Evolutionary conservation across 164 flowering plant genomes (phyloP).

Genomic region (Santalum album): DNA sequence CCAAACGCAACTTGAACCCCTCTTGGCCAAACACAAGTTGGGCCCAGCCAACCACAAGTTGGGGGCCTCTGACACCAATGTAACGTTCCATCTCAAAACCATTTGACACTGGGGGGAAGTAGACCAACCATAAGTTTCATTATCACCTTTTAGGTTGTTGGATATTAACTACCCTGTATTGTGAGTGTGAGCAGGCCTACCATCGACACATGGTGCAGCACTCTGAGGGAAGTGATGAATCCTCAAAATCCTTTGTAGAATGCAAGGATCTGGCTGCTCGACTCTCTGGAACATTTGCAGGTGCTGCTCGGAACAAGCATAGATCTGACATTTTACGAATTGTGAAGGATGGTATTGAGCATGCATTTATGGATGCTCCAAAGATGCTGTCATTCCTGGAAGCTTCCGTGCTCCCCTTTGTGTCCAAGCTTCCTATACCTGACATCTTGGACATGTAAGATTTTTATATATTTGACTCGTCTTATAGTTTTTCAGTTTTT

Average conservation of each 20-base stretch:
- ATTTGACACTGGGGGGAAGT: too few species aligned
- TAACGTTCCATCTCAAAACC: too few species aligned
- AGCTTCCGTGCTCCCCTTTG: conserved; percentile 65
- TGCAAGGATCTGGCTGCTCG: conserved; percentile 75
- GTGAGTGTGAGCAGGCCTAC: conserved; percentile 42
- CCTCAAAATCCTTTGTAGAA: conserved; percentile 43
- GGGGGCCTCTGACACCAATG: too few species aligned
- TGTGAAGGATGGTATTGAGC: conserved; percentile 64
- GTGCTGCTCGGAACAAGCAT: conserved; percentile 82
- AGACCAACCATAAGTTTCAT: too few species aligned
- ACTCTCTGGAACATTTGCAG: conserved; percentile 64
- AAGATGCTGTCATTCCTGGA: conserved; percentile 72
- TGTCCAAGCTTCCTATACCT: conserved; percentile 64
- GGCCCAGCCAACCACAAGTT: too few species aligned
- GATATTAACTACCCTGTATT: background rate
- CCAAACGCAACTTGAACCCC: too few species aligned
- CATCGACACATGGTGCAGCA: conserved; percentile 38
- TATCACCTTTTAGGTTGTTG: too few species aligned
- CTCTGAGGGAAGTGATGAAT: conserved; percentile 36
- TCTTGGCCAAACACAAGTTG: too few species aligned
- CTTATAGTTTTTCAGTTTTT: conserved; percentile 1
- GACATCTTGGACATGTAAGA: conserved; percentile 79
- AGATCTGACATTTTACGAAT: conserved; percentile 61
- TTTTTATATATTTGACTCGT: background rate
- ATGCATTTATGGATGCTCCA: conserved; percentile 78